phyloP scores from a whole-genome alignment of 345 rosid genomes.

The Camelina neglecta region DNA sequence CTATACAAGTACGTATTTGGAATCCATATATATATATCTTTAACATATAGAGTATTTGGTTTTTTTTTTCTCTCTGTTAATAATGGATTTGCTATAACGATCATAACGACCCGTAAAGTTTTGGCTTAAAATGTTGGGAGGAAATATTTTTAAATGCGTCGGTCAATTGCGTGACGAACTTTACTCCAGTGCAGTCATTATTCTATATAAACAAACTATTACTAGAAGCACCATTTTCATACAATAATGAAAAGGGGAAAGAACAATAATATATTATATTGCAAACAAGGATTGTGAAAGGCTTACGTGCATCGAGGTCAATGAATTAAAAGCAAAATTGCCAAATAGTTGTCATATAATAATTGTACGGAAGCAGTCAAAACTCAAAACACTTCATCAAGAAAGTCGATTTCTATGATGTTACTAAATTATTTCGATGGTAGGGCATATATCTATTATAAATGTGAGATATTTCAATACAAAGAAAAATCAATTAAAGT shows the following conservation, averaged over 20 bases:
- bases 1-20: not conserved
- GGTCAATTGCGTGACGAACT: slow-evolving; percentile 18
- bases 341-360: not conserved
- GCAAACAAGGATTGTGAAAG: not conserved
- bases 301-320: slow-evolving; percentile 12
- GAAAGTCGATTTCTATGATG: not conserved
- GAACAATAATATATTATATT: not conserved
- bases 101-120: no score
- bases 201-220: not conserved
- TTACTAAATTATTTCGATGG: no score
- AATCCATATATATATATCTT: no score
- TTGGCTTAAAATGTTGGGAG: not conserved
- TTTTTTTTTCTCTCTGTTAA: no score
- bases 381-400: not conserved
- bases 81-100: not conserved
- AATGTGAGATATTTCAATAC: no score
- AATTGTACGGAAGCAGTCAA: slow-evolving; percentile 3
- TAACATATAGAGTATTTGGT: no score
- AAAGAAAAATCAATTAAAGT: no score
- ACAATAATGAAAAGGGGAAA: not conserved
- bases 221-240: not conserved
- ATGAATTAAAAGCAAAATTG: not conserved
- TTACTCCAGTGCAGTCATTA: not conserved
- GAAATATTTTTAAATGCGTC: not conserved
- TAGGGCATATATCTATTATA: no score